Evolutionary conservation across 257 asterid genomes (phyloP).

Genomic region (Plantago ovata): DNA sequence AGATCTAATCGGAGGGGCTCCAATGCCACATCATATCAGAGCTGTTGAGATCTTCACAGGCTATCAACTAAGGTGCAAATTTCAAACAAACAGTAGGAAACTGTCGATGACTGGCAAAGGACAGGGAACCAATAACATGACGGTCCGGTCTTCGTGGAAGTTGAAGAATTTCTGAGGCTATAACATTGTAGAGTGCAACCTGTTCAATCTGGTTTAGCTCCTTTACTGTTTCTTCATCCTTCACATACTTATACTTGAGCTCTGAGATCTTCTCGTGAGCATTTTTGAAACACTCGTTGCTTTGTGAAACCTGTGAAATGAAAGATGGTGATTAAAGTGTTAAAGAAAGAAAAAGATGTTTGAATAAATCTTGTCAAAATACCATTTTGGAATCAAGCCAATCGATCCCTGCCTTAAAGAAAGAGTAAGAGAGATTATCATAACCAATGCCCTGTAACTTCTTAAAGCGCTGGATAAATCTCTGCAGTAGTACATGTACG

Average conservation of each 20-base stretch:
- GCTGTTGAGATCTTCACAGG: background rate
- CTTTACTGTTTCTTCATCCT: constrained; percentile 50
- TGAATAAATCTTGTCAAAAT: background rate
- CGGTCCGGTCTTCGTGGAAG: constrained; percentile 70
- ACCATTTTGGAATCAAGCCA: constrained; percentile 50
- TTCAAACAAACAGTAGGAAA: constrained; percentile 80
- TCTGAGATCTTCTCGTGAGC: constrained; percentile 78
- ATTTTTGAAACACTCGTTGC: constrained; percentile 65
- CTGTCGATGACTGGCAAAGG: constrained; percentile 77
- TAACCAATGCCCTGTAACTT: background rate
- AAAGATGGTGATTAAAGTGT: constrained; percentile 11
- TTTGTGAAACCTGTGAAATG: constrained; percentile 36
- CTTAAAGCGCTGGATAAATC: background rate
- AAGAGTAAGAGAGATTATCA: constrained; percentile 49
- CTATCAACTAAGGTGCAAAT: background rate
- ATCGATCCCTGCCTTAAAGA: constrained; percentile 55
- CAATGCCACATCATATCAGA: background rate
- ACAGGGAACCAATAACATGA: constrained; percentile 63
- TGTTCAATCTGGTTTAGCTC: constrained; percentile 76
- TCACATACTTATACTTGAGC: constrained; percentile 50
- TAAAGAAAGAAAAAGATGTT: background rate
- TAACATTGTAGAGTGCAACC: constrained; percentile 80
- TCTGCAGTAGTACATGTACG: background rate
- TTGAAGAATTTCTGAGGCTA: constrained; percentile 67
- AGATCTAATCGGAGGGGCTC: too few relatives aligned